Base-by-base conservation (phyloP, 2,329 filamentous ascomycete species). In the Phialophora verrucosa region DNA sequence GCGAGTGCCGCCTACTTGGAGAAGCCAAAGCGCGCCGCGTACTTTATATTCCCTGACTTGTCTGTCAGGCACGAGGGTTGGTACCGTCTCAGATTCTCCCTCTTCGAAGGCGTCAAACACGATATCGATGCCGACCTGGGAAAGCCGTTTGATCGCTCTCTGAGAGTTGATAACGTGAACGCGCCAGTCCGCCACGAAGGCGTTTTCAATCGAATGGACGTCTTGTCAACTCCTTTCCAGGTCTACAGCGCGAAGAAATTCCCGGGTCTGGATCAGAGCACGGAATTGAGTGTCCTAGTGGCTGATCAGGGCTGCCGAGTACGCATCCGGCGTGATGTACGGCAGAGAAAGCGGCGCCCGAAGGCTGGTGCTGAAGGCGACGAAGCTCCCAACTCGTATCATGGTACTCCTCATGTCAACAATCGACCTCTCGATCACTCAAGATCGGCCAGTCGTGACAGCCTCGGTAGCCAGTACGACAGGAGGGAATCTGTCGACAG, bases 161-260 rank as follows among this genome's bases (percentile, higher is more conserved):
- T 65, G 51, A 71, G 56, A 69, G 77, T 54, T 71, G 76, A 75
- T 38, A 80, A 80, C 66, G 77, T 78, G 25, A 78, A 77, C 54
- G 77, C 80, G 17, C 81, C 78, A 56, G 82, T 76, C 78, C 84
- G 74, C 79, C 90, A 85, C 65, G 69, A 73, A 47, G 57, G 62
- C 50, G 91, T 96, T 70, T 90, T 93, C 75, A 94, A 92, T 81
- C 87, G 93, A 62, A 87, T 97, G 80, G 92, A 97, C 78, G 91
- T 97, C 74, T 93, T 94, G 82, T 96, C 95, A 0, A 81, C 85
- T 12, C 88, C 91, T 0, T 98, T 99, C 78, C 89, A 87, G 57
- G 95, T 98, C 50, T 98, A 86, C 82, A 97, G 93, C 73, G 95
- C 95, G 59, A 99, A 98, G 88, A 98, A 97, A 82, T 99, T 99